Evolutionary conservation across 768 basidiomycete species (phyloP).

Genomic region (Pulveroboletus sp.): DNA sequence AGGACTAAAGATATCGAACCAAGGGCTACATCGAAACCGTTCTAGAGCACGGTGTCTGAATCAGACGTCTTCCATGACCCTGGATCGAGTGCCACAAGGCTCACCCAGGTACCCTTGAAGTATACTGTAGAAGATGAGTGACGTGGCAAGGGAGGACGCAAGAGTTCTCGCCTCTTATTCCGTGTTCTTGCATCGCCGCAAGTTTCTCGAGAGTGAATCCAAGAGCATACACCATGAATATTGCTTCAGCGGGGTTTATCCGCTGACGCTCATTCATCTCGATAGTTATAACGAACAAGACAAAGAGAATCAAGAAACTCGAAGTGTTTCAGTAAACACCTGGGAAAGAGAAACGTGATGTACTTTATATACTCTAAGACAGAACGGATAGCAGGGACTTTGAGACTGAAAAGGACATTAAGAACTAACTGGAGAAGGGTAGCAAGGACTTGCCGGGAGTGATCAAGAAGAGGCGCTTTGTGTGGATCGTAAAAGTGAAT

Average conservation of each 20-base stretch:
- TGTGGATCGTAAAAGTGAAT: constrained; percentile 94
- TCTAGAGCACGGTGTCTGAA: constrained; percentile 39
- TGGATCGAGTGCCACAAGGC: constrained; percentile 8
- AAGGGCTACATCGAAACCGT: constrained; percentile 92
- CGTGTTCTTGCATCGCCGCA: constrained; percentile 94
- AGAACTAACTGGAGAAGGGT: neutral
- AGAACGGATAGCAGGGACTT: constrained; percentile 89
- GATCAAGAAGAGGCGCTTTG: constrained; percentile 89
- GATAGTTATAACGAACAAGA: constrained; percentile 75
- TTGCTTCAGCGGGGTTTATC: constrained; percentile 62
- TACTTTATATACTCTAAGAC: constrained; percentile 89
- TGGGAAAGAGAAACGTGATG: constrained; percentile 1
- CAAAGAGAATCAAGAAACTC: constrained; percentile 74
- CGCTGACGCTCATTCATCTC: constrained; percentile 60
- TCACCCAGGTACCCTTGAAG: constrained; percentile 82
- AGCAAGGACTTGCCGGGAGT: constrained; percentile 66
- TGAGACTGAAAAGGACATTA: constrained; percentile 49
- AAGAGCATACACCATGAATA: constrained; percentile 75
- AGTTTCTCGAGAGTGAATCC: constrained; percentile 91
- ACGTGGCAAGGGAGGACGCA: neutral
- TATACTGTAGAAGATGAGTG: constrained; percentile 48
- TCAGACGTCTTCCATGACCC: constrained; percentile 15
- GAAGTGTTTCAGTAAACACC: neutral
- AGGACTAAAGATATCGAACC: constrained; percentile 39
- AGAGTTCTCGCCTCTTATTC: constrained; percentile 63